Conservation (phyloP, 805 yeast species). For the Cyberlindnera xylosilytica region DNA sequence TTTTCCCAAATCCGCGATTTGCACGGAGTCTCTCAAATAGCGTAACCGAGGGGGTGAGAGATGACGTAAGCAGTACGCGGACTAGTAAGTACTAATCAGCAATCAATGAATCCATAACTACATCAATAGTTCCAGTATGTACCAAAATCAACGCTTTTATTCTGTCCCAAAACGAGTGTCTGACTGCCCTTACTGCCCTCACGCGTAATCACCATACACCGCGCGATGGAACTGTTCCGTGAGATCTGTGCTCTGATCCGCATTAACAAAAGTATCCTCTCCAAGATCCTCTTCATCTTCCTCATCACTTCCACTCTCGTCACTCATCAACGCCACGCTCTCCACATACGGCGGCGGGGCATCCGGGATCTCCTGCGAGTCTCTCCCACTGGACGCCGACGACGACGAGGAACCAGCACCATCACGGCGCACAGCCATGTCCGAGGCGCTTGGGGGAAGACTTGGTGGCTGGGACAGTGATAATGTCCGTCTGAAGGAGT, state of each 20-base stretch:
- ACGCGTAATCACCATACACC: slow-evolving; percentile 13
- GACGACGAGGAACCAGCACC: too few species aligned
- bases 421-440: too few species aligned
- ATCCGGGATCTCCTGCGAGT: slow-evolving; percentile 6
- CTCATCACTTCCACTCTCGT: slow-evolving; percentile 15
- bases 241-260: slow-evolving; percentile 18
- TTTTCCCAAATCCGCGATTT: too few species aligned
- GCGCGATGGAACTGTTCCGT: slow-evolving; percentile 21
- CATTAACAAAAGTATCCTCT: slow-evolving; percentile 4
- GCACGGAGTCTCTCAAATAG: too few species aligned
- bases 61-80: too few species aligned
- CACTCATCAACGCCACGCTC: slow-evolving; percentile 25
- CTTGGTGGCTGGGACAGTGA: not conserved
- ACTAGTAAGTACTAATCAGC: too few species aligned
- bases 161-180: too few species aligned
- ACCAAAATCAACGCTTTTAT: too few species aligned
- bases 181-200: too few species aligned
- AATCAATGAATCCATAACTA: too few species aligned
- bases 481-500: slow-evolving; percentile 12
- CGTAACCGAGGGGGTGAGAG: too few species aligned
- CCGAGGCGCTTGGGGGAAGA: not conserved
- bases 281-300: slow-evolving; percentile 6
- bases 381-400: not conserved
- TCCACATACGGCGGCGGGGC: slow-evolving; percentile 37
- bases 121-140: too few species aligned